Evolutionary conservation across 2,329 filamentous ascomycete genomes (phyloP).

Genomic region (Bretziella fagacearum): DNA sequence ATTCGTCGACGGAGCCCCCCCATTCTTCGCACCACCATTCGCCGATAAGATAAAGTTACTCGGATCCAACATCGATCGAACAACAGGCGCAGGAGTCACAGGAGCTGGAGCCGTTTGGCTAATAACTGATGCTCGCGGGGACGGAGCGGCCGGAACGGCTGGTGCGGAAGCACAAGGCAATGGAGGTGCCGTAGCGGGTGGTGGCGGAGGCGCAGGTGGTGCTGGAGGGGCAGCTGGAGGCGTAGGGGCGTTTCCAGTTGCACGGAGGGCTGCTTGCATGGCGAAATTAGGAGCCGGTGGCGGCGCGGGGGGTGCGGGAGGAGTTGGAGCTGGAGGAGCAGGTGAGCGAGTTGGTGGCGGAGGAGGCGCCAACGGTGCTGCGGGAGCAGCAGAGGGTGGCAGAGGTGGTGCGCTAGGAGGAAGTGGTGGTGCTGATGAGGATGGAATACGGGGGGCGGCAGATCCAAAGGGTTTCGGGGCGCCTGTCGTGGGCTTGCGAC

Average conservation of each 20-base stretch:
- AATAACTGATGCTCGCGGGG: constrained; percentile 19
- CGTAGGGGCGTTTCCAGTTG: constrained; percentile 17
- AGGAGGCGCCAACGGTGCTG: constrained; percentile 14
- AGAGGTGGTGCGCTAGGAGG: constrained; percentile 27
- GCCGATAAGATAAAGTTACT: constrained; percentile 56
- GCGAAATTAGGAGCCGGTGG: constrained; percentile 7
- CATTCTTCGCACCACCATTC: constrained; percentile 38
- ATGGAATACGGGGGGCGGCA: constrained; percentile 23
- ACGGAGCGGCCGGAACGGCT: constrained; percentile 23
- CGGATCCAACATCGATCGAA: constrained; percentile 53
- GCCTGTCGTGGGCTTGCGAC: constrained; percentile 35
- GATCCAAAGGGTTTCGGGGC: constrained; percentile 22
- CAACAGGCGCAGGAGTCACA: constrained; percentile 21
- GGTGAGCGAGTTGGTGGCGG: not conserved
- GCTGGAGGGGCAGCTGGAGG: constrained; percentile 24
- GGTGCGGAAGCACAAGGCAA: not conserved
- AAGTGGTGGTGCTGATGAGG: constrained; percentile 24
- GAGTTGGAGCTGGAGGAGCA: constrained; percentile 1
- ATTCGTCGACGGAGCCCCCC: constrained; percentile 23
- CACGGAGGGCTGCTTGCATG: constrained; percentile 13
- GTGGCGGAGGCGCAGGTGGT: constrained; percentile 23
- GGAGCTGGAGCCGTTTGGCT: constrained; percentile 21
- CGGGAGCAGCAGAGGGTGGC: constrained; percentile 24
- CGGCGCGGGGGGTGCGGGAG: not conserved
- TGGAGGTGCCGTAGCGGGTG: constrained; percentile 21